phyloP scores from a whole-genome alignment of 2,329 filamentous ascomycete species.

The Davidsoniella virescens region DNA sequence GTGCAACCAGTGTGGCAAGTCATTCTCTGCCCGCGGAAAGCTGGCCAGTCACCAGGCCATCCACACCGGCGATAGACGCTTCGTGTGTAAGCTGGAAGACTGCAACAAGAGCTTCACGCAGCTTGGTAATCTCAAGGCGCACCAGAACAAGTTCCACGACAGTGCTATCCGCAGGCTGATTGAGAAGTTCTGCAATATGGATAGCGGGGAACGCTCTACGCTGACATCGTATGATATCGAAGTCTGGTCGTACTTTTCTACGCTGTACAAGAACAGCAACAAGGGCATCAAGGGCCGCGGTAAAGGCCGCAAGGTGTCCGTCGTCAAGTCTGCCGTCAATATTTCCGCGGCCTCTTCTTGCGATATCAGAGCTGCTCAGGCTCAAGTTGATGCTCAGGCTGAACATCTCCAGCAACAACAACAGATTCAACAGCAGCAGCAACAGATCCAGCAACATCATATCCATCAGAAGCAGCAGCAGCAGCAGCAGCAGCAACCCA shows the following conservation, averaged over 20 bases:
- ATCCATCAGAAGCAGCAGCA: not conserved
- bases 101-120: slow-evolving; percentile 84
- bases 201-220: slow-evolving; percentile 40
- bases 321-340: slow-evolving; percentile 15
- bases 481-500: not conserved
- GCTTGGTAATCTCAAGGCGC: slow-evolving; percentile 84
- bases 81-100: slow-evolving; percentile 62
- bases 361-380: too few relatives aligned
- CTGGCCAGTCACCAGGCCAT: slow-evolving; percentile 70
- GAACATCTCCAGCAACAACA: too few relatives aligned
- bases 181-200: slow-evolving; percentile 48
- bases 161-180: slow-evolving; percentile 56
- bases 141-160: slow-evolving; percentile 87
- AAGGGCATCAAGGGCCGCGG: slow-evolving; percentile 95
- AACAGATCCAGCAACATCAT: not conserved
- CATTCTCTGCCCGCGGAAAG: slow-evolving; percentile 74
- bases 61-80: slow-evolving; percentile 63
- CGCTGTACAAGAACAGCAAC: slow-evolving; percentile 94
- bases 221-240: slow-evolving; percentile 52
- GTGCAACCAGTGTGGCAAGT: slow-evolving; percentile 65
- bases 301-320: slow-evolving; percentile 54
- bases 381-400: too few relatives aligned
- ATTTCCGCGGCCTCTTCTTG: too few relatives aligned
- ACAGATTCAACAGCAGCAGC: not conserved
- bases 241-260: slow-evolving; percentile 69